phyloP scores from a whole-genome alignment of 1,284 basidiomycete genomes.

The Leccinum insolens region DNA sequence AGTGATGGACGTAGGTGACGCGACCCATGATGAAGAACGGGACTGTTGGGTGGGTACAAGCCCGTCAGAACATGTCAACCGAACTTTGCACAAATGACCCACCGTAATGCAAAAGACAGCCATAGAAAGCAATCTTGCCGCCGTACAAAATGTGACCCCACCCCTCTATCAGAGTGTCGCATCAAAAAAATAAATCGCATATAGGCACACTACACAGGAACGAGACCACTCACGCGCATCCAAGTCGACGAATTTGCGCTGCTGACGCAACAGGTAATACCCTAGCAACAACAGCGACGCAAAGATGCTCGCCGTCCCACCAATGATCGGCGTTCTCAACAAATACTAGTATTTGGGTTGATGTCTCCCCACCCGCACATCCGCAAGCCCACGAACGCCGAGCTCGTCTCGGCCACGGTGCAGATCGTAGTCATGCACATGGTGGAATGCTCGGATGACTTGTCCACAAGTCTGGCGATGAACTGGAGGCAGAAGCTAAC shows the following conservation, averaged over 20 bases:
- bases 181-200: slow-evolving; percentile 13
- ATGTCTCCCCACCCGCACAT: slow-evolving; percentile 97
- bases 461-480: slow-evolving; percentile 20
- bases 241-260: slow-evolving; percentile 92
- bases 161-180: slow-evolving; percentile 51
- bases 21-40: slow-evolving; percentile 98
- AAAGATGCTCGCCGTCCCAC: slow-evolving; percentile 68
- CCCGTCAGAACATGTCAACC: background rate
- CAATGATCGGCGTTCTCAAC: slow-evolving; percentile 87
- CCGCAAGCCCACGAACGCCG: slow-evolving; percentile 60
- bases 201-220: background rate
- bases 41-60: slow-evolving; percentile 47
- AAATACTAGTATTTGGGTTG: slow-evolving; percentile 90
- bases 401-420: slow-evolving; percentile 19
- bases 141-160: slow-evolving; percentile 97
- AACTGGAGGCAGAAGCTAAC: slow-evolving; percentile 28
- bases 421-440: slow-evolving; percentile 27
- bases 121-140: slow-evolving; percentile 87
- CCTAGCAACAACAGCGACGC: slow-evolving; percentile 55
- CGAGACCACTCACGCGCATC: slow-evolving; percentile 62
- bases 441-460: slow-evolving; percentile 19
- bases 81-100: slow-evolving; percentile 31
- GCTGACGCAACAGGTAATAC: slow-evolving; percentile 81
- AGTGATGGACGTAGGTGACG: slow-evolving; percentile 90
- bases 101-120: slow-evolving; percentile 93